These are phyloP conservation scores for Fusarium sp. DNA, from an alignment of 2,329 filamentous ascomycete species.

Conservation along the genomic window DNA sequence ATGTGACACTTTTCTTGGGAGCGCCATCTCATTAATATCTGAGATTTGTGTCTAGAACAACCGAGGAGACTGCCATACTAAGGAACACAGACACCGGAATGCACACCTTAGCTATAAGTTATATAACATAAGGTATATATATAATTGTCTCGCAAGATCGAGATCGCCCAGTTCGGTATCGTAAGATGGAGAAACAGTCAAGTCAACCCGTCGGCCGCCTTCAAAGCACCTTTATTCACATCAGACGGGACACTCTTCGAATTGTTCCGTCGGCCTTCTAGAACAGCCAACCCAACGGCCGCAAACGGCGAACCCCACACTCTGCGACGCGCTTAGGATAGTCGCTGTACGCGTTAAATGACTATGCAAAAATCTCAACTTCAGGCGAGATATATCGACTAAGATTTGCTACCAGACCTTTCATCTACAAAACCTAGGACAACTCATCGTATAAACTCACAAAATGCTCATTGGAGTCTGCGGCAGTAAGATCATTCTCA, in stretches of 20 bases:
- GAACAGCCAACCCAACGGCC: conserved; percentile 18
- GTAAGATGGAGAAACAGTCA: conserved; percentile 34
- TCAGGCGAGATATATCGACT: conserved; percentile 7
- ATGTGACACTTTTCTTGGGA: conserved; percentile 22
- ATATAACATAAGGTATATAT: conserved; percentile 12
- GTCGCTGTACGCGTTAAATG: conserved; percentile 38
- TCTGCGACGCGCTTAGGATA: conserved; percentile 36
- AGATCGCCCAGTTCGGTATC: conserved; percentile 15
- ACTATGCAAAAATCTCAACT: conserved; percentile 20
- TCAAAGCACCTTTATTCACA: neutral
- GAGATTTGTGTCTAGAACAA: conserved; percentile 35
- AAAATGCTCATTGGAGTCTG: conserved; percentile 84
- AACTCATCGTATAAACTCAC: neutral
- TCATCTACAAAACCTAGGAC: neutral
- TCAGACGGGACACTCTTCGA: neutral
- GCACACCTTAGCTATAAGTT: conserved; percentile 7
- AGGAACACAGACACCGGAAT: conserved; percentile 26
- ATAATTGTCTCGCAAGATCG: conserved; percentile 10
- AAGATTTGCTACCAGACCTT: conserved; percentile 1
- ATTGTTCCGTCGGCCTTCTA: conserved; percentile 32
- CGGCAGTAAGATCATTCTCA: conserved; percentile 68
- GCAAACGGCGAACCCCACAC: conserved; percentile 38
- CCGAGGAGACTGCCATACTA: neutral
- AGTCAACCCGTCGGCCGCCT: conserved; percentile 28
- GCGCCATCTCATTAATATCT: conserved; percentile 20